These are phyloP conservation scores for Magnaporthiopsis rhizophila DNA, from an alignment of 2,329 filamentous ascomycete genomes.

Conservation along the genomic window DNA sequence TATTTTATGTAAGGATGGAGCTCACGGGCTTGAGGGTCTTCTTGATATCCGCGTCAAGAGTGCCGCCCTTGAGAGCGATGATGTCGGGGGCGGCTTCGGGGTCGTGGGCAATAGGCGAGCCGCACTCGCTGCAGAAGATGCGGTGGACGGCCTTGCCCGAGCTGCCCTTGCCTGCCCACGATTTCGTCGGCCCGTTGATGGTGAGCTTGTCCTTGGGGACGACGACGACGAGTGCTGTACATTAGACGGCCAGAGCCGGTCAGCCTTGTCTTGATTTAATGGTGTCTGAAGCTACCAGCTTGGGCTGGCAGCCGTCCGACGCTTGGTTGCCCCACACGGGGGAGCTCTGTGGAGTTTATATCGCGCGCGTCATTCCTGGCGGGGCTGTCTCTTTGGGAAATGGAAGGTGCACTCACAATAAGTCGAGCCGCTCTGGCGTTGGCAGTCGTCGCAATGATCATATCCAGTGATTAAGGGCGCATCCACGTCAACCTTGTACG, in stretches of 20 bases:
- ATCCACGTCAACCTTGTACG: conserved; percentile 53
- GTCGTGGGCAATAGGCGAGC: conserved; percentile 62
- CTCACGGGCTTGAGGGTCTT: conserved; percentile 57
- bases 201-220: conserved; percentile 59
- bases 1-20: conserved; percentile 10
- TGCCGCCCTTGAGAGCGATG: conserved; percentile 62
- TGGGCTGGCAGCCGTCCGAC: background rate
- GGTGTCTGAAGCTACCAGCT: too few relatives aligned
- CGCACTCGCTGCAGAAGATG: conserved; percentile 62
- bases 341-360: conserved; percentile 5
- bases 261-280: background rate
- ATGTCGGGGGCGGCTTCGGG: conserved; percentile 62
- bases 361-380: background rate
- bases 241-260: background rate
- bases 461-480: conserved; percentile 50
- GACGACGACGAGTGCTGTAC: conserved; percentile 53
- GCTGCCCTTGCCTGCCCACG: conserved; percentile 48
- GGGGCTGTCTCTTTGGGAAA: background rate
- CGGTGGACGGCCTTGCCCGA: conserved; percentile 59
- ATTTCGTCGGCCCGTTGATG: conserved; percentile 57
- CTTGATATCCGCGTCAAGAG: conserved; percentile 56
- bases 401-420: conserved; percentile 43
- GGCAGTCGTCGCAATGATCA: conserved; percentile 67
- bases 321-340: conserved; percentile 7
- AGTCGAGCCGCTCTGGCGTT: conserved; percentile 60